These are phyloP conservation scores for Conticribra guillardii DNA, from an alignment of 108 stramenopile species.

Conservation along the genomic window DNA sequence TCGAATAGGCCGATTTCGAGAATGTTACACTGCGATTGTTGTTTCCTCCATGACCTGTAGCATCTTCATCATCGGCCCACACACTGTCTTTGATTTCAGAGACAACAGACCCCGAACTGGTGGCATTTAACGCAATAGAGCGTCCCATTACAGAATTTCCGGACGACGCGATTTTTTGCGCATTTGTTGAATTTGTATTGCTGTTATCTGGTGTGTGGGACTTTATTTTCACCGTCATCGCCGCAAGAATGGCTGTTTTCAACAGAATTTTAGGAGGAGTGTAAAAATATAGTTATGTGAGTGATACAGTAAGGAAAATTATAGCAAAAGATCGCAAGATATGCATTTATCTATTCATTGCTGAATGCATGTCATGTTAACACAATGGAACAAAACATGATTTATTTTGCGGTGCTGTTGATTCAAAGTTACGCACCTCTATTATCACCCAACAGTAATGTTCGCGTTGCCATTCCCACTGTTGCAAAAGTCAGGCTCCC, in stretches of 20 bases:
- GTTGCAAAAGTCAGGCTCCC: slow-evolving; percentile 49
- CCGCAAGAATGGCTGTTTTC: slow-evolving; percentile 27
- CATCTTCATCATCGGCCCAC: background rate
- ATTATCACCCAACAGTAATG: slow-evolving; percentile 43
- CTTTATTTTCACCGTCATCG: slow-evolving; percentile 23
- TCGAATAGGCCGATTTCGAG: background rate
- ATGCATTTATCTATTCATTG: too few relatives aligned
- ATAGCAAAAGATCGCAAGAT: background rate
- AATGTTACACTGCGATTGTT: background rate
- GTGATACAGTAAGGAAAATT: too few relatives aligned
- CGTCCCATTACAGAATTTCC: background rate
- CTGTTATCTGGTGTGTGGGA: slow-evolving; percentile 4
- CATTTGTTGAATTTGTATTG: background rate
- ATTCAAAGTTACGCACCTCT: slow-evolving; percentile 24
- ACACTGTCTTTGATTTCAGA: background rate
- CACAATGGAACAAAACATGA: too few relatives aligned
- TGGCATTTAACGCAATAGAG: background rate
- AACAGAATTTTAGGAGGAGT: background rate
- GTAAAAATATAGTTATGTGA: background rate
- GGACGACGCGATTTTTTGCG: background rate
- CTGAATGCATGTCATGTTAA: too few relatives aligned
- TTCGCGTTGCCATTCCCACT: slow-evolving; percentile 32
- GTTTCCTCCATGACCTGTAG: background rate
- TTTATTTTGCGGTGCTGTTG: too few relatives aligned
- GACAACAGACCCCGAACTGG: background rate